Percentiles rank a stretch among this genome's conserved stretches.
Evolutionary conservation across 2,329 filamentous ascomycete species (phyloP).

Genomic region (Purpureocillium lavendulum): DNA sequence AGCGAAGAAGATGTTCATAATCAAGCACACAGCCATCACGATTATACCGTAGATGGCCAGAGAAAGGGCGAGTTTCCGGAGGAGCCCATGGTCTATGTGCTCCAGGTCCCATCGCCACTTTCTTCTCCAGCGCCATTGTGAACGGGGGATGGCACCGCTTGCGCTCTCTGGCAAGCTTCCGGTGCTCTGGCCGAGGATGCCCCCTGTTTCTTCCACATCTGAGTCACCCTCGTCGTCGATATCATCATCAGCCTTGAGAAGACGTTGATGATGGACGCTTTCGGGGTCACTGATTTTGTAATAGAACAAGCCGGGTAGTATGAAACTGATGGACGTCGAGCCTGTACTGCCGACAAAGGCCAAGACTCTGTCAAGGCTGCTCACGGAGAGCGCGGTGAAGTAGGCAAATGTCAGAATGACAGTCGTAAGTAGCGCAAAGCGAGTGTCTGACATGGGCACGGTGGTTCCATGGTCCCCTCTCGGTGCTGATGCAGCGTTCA

Average conservation of each 20-base stretch:
- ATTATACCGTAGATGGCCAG: constrained; percentile 75
- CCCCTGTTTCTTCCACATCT: constrained; percentile 39
- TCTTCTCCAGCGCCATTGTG: constrained; percentile 43
- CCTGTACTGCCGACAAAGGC: constrained; percentile 95
- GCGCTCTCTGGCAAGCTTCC: constrained; percentile 35
- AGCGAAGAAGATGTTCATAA: constrained; percentile 76
- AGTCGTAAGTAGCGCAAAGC: constrained; percentile 86
- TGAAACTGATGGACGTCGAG: constrained; percentile 93
- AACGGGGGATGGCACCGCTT: constrained; percentile 19
- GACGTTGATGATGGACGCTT: constrained; percentile 73
- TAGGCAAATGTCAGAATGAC: constrained; percentile 79
- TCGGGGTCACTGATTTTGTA: constrained; percentile 96
- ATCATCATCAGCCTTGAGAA: constrained; percentile 88
- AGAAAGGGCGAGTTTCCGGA: constrained; percentile 66
- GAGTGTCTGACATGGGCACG: constrained; percentile 70
- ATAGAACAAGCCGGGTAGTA: constrained; percentile 91
- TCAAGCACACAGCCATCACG: constrained; percentile 84
- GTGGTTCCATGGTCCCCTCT: constrained; percentile 44
- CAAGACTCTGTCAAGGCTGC: constrained; percentile 79
- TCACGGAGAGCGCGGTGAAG: constrained; percentile 82
- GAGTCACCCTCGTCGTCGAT: constrained; percentile 49
- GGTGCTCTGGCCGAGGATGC: constrained; percentile 33
- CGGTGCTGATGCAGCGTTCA: constrained; percentile 24
- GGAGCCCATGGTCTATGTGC: constrained; percentile 53
- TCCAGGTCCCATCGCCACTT: constrained; percentile 53